Percentiles rank a stretch among this genome's conserved stretches.
Conservation (phyloP, 2,329 filamentous ascomycete species). For the Zymoseptoria tritici region DNA sequence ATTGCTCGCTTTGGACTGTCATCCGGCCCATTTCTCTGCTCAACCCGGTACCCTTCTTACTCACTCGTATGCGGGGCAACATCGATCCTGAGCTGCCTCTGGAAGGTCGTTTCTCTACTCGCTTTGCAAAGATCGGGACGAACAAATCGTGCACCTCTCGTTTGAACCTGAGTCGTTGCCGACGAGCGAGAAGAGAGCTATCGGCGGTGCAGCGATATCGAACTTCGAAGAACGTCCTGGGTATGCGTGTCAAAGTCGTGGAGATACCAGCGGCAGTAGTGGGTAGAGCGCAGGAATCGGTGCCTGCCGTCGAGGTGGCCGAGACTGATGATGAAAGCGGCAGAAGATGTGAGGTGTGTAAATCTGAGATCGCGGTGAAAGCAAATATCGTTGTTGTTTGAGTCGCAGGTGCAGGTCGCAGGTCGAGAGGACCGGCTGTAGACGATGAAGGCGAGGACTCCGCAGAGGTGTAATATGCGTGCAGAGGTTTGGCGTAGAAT, state of each 20-base stretch:
- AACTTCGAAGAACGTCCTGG: constrained; percentile 39
- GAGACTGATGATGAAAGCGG: constrained; percentile 5
- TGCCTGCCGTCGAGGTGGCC: not conserved
- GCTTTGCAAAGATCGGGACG: constrained; percentile 29
- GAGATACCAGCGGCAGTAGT: not conserved
- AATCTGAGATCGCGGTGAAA: constrained; percentile 34
- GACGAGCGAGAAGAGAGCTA: constrained; percentile 37
- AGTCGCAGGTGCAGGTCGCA: constrained; percentile 2
- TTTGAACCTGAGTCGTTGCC: not conserved
- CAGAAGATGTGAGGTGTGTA: constrained; percentile 24
- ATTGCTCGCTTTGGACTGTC: not conserved
- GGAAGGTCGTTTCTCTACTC: not conserved
- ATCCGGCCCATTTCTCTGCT: not conserved
- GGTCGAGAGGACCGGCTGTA: not conserved
- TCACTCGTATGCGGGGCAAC: not conserved
- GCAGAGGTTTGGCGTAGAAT: constrained; percentile 37
- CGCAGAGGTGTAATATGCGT: constrained; percentile 24
- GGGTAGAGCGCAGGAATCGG: not conserved
- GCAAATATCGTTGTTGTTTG: constrained; percentile 33
- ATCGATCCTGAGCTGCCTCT: not conserved
- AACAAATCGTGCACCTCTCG: constrained; percentile 41
- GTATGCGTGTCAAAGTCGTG: constrained; percentile 28
- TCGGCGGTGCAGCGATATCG: constrained; percentile 36
- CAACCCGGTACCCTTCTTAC: not conserved
- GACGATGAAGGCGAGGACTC: not conserved